Base-by-base conservation (phyloP, 768 basidiomycete genomes). In the Trametes villosa region DNA sequence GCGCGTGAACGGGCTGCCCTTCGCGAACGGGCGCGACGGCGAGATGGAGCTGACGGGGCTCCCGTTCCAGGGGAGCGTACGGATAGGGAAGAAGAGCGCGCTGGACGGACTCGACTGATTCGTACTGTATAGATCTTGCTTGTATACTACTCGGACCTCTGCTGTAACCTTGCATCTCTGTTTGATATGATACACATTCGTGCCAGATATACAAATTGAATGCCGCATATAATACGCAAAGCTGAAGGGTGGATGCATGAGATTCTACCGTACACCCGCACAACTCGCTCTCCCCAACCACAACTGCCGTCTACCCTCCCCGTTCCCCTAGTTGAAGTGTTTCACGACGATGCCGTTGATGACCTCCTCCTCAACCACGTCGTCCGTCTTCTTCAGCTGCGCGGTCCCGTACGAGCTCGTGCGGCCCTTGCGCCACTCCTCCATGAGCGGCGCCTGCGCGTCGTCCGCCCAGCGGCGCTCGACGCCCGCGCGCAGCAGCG, bases 21-120 rank as follows among this genome's bases (percentile, higher is more conserved):
- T 85, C 36, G 71, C 77, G 41, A 76, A 76, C 33, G 79, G 71
- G 9, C 72, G 74, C 13, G 70, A 78, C n/a, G 72, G 67, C 0
- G 84, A 82, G 65, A 80, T 92, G 70, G 80, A 84, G 65, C 74
- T 92, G 29, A 75, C 73, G 7, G 87, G 83, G 0, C 73, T 92
- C 2, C 91, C 91, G 4, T 84, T 92, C 64, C 78, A 78, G 50
- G 91, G 91, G 1, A 83, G 76, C 53, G 86, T 92, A 4, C 77
- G 77, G 41, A 78, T 92, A 4, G 85, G 87, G 55, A 89, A 86
- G 81, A 86, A 81, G 65, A 63, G 53, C 24, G 49, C 73, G 42
- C 33, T 54, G 20, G 54, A 49, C 44, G 47, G 34, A 57, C 47
- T 9, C 9, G 29, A 45, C 20, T 54, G 30, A 41, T 30, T n/a